A percentile compares a stretch with the other conserved stretches of the same genome.
These are phyloP conservation scores for Lagerstroemia speciosa DNA, from an alignment of 345 rosid species.

Conservation along the genomic window DNA sequence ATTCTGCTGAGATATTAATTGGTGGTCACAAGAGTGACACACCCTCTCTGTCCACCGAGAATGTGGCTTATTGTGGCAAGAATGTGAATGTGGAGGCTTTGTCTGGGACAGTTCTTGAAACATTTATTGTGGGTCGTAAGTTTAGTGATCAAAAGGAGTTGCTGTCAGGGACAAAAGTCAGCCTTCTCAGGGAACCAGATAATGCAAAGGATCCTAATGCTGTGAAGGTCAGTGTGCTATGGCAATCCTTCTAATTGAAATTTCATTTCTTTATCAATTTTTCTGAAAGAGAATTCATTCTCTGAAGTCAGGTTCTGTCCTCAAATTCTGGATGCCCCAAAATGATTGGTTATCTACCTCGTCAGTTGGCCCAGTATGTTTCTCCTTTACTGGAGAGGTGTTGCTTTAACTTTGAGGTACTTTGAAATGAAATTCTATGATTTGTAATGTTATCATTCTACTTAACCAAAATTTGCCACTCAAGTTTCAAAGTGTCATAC, in stretches of 20 bases:
- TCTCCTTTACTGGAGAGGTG: slow-evolving; percentile 61
- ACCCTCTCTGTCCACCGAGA: slow-evolving; percentile 11
- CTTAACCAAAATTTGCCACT: not conserved
- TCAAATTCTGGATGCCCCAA: slow-evolving; percentile 31
- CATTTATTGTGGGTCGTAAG: slow-evolving; percentile 83
- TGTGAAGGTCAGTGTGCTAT: slow-evolving; percentile 44
- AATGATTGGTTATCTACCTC: slow-evolving; percentile 77
- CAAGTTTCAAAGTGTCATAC: not conserved
- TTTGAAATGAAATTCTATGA: slow-evolving; percentile 3
- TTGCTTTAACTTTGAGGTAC: slow-evolving; percentile 59
- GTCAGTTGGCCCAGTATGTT: slow-evolving; percentile 57
- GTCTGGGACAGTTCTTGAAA: slow-evolving; percentile 34
- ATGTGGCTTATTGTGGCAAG: not conserved
- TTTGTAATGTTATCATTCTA: not conserved
- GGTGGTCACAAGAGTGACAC: slow-evolving; percentile 13
- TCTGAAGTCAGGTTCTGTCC: slow-evolving; percentile 50
- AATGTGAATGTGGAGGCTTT: slow-evolving; percentile 18
- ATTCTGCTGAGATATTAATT: slow-evolving; percentile 9
- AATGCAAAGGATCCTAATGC: slow-evolving; percentile 70
- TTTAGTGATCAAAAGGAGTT: slow-evolving; percentile 53
- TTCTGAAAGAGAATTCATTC: not conserved
- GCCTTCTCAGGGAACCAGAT: slow-evolving; percentile 63
- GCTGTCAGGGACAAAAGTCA: slow-evolving; percentile 31
- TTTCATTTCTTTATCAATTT: slow-evolving; percentile 2
- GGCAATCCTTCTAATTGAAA: slow-evolving; percentile 2